Conservation (phyloP, 2,329 filamentous ascomycete genomes). For the Aspergillus puulaauensis region DNA sequence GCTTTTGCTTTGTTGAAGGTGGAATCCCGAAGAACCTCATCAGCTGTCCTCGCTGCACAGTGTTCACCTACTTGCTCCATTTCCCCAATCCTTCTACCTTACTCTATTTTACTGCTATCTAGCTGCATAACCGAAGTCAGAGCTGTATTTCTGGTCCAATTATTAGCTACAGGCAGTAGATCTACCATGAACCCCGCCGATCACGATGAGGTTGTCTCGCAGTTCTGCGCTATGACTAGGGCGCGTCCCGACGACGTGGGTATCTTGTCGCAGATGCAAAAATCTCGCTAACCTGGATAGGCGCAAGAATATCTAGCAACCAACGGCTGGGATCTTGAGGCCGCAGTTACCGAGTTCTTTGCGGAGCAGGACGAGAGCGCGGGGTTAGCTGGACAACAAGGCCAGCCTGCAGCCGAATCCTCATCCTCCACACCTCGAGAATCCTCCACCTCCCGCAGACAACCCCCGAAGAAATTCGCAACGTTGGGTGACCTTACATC, state of each 20-base stretch:
- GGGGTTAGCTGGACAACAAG: conserved; percentile 31
- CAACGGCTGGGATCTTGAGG: conserved; percentile 65
- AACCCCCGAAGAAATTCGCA: conserved; percentile 47
- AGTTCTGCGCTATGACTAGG: conserved; percentile 60
- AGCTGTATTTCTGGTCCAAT: not conserved
- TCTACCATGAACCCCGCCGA: conserved; percentile 31
- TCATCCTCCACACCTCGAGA: conserved; percentile 31
- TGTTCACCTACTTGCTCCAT: not conserved
- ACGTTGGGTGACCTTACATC: conserved; percentile 47
- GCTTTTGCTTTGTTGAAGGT: conserved; percentile 10
- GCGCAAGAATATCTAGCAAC: conserved; percentile 66
- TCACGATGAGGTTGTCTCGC: conserved; percentile 47
- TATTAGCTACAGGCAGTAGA: not conserved
- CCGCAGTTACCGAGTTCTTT: conserved; percentile 64
- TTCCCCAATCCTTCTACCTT: not conserved
- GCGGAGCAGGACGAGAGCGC: conserved; percentile 44
- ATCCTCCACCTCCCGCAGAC: conserved; percentile 28
- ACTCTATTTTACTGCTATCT: not conserved
- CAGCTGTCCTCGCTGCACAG: not conserved
- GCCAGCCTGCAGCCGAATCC: conserved; percentile 29
- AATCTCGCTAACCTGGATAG: conserved; percentile 41
- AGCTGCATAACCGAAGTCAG: not conserved
- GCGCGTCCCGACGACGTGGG: conserved; percentile 50
- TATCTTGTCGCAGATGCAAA: not conserved
- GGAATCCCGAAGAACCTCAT: not conserved